These are phyloP conservation scores for Hypoxylon sp. DNA, from an alignment of 2,329 filamentous ascomycete species.

Conservation along the genomic window DNA sequence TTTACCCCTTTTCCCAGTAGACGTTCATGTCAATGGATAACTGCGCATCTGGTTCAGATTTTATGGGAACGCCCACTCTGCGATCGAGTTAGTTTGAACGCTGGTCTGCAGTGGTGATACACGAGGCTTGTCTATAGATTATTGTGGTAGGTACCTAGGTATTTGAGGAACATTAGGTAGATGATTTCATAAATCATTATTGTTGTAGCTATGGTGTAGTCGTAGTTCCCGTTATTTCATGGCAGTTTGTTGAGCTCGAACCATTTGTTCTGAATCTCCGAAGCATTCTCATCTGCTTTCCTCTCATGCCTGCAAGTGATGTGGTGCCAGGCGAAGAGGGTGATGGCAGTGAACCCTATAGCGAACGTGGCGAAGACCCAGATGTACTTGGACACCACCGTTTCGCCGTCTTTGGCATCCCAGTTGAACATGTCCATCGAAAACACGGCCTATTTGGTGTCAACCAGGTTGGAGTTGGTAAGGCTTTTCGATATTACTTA, in stretches of 20 bases:
- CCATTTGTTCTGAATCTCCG: slow-evolving; percentile 16
- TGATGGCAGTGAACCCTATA: slow-evolving; percentile 40
- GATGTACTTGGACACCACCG: slow-evolving; percentile 46
- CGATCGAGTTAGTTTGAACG: not conserved
- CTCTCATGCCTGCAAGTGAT: slow-evolving; percentile 22
- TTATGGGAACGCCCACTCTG: too few species aligned
- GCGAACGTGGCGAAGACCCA: slow-evolving; percentile 46
- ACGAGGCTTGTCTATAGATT: not conserved
- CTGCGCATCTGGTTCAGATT: too few species aligned
- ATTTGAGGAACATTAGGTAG: not conserved
- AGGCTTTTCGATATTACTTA: slow-evolving; percentile 24
- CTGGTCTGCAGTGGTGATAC: not conserved
- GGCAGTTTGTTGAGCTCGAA: not conserved
- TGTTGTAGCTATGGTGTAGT: not conserved
- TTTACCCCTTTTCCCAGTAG: not conserved
- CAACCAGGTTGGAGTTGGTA: not conserved
- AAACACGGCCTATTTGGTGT: slow-evolving; percentile 44
- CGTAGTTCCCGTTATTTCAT: slow-evolving; percentile 8
- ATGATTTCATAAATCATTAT: not conserved
- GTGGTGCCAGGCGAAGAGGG: slow-evolving; percentile 36
- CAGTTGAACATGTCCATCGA: slow-evolving; percentile 50
- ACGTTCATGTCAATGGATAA: too few species aligned
- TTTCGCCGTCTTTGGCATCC: slow-evolving; percentile 37
- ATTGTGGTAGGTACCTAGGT: not conserved
- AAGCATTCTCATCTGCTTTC: not conserved